Base-by-base conservation (phyloP, 345 rosid genomes). In the Brassica incana region DNA sequence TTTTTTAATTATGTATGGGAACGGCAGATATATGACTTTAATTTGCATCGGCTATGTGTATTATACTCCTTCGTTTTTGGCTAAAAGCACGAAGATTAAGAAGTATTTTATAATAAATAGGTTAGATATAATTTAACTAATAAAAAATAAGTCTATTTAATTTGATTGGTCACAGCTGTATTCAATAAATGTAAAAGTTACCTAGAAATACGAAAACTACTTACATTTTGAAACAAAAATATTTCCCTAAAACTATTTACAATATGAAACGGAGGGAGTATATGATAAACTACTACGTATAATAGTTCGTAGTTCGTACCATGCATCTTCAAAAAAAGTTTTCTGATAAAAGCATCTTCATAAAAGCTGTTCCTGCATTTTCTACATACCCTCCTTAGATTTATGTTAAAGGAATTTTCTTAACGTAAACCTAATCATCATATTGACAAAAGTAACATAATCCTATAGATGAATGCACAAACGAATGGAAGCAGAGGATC, bases 391-490 rank as follows among this genome's bases (percentile, higher is more conserved):
- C 16, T 16, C 67, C 45, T 67, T 27, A 76, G 14, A 59, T 67
- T 9, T 27, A 11, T 38, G 5, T 29, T 45, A 4, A 32, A 14
- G 43, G 25, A 45, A 32, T 23, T 77, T 70, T 16, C 20, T 38
- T 15, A 38, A 68, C 33, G 2, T 59, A 15, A 58, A 18, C 50
- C 5, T 65, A 66, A 69, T 25, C n/a, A 32, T 18, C 63, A 20
- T 5, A 27, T 30, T 77, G 35, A 45, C 35, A 60, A 76, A 59
- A 25, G 48, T 15, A 67, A 20, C 63, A n/a, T 2, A n/a, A 33
- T 64, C 43, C 23, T 29, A 16, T 68, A 77, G 68, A 68, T 67
- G 14, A n/a, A 43, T 71, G 14, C 82, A 67, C 32, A 68, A 50
- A 20, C 36, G 20, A 38, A 64, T 29, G 66, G 62, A 29, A 56